Base-by-base conservation (phyloP, 2,329 filamentous ascomycete species). In the Fusarium sp. region DNA sequence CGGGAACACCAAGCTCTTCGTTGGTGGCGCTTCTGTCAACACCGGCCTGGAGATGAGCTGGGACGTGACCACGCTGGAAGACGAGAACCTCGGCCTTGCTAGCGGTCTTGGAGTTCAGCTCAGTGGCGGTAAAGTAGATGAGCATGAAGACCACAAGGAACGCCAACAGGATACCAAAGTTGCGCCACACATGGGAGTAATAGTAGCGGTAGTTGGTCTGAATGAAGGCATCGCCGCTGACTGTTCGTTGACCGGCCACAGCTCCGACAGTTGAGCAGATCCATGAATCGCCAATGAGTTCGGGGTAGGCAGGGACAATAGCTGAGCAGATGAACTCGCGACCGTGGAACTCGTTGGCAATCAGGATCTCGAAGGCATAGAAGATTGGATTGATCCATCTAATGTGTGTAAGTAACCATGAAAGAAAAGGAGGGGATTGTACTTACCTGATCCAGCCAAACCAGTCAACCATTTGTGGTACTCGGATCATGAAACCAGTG, bases 361-460 rank as follows among this genome's bases (percentile, higher is more conserved):
- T 86, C 20, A 93, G 81, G 3, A 88, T 86, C 76, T 94, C 92
- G 70, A 94, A 95, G 3, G 86, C 90, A 74, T 94, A 94, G 46
- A 84, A 89, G 37, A 94, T 87, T 1, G 91, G 91, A 63, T 94
- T 90, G 53, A 94, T 83, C 80, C 90, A 93, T 76, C 91, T 92
- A 68, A 95, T 4, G 87, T 7, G 2, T 0, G 6, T 64, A 28
- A 64, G 51, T 2, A 21, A 16, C 0, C 1, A 2, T 8, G 23
- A 25, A 2, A 25, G 23, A 25, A 25, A 25, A 25, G 23, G 23
- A 25, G 2, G 2, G 6, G 3, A 23, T 10, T 9, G 3, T 1
- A 32, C 51, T 64, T 7, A 64, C 61, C 61, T 65, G 1, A 65
- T 65, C 93, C 93, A 97, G 28, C 89, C 87, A 55, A 94, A 90